phyloP scores from a whole-genome alignment of 2,329 filamentous ascomycete genomes.

The Ampelomyces quisqualis region DNA sequence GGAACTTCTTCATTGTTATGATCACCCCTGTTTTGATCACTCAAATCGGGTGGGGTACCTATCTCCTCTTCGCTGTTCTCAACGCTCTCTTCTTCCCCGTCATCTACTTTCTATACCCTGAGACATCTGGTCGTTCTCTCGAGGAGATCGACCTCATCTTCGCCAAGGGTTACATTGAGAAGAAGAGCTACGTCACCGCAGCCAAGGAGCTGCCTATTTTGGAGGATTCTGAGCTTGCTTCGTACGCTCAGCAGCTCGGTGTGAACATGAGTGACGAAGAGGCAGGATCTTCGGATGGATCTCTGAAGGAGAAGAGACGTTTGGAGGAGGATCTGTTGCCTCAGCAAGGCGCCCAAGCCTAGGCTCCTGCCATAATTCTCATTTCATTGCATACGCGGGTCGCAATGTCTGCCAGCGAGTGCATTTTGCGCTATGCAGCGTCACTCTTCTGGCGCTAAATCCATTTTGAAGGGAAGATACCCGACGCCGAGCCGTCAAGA shows the following conservation, averaged over 20 bases:
- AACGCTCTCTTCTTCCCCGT: slow-evolving; percentile 56
- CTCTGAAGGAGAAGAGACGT: slow-evolving; percentile 27
- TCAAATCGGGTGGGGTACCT: slow-evolving; percentile 45
- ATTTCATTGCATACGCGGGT: slow-evolving; percentile 13
- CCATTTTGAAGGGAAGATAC: slow-evolving; percentile 26
- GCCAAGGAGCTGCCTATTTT: slow-evolving; percentile 41
- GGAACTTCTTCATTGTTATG: slow-evolving; percentile 52
- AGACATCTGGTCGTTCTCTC: slow-evolving; percentile 53
- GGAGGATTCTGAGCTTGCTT: slow-evolving; percentile 38
- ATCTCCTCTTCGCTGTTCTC: slow-evolving; percentile 54
- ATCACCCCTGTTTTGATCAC: slow-evolving; percentile 46
- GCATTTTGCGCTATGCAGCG: slow-evolving; percentile 15
- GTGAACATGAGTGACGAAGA: slow-evolving; percentile 36
- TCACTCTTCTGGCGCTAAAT: slow-evolving; percentile 18
- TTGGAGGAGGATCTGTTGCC: slow-evolving; percentile 25
- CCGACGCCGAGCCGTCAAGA: slow-evolving; percentile 28
- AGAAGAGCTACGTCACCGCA: slow-evolving; percentile 42
- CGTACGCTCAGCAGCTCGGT: slow-evolving; percentile 38
- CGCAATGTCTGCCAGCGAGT: slow-evolving; percentile 13
- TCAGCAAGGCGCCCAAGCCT: slow-evolving; percentile 14
- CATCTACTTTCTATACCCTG: slow-evolving; percentile 59
- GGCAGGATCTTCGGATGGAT: slow-evolving; percentile 26
- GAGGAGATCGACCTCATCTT: slow-evolving; percentile 58
- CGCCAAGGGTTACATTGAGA: slow-evolving; percentile 40
- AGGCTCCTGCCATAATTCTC: slow-evolving; percentile 3